A percentile compares a stretch with the other conserved stretches of the same genome.
Conservation (phyloP, 192 early-diverging fungal genomes). For the Entomortierella chlamydospora region DNA sequence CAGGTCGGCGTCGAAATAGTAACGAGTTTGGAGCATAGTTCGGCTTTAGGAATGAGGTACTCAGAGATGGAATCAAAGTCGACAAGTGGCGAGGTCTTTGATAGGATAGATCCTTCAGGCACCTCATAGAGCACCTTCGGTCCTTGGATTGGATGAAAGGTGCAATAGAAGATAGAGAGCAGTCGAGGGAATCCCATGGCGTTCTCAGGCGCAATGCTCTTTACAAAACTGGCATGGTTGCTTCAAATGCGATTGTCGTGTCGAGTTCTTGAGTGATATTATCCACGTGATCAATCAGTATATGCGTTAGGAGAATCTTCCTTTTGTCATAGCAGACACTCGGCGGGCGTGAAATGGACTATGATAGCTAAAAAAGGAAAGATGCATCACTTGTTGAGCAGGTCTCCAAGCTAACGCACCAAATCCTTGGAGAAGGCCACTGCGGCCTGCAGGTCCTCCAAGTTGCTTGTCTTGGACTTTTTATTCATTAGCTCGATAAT, state of each 20-base stretch:
- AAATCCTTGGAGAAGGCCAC: no score
- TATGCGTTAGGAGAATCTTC: neutral
- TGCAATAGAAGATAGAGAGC: constrained; percentile 82
- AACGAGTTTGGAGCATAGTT: constrained; percentile 81
- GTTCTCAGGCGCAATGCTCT: neutral
- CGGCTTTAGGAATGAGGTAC: constrained; percentile 87
- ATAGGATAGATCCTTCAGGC: constrained; percentile 76
- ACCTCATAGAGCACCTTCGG: constrained; percentile 81
- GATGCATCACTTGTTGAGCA: no score
- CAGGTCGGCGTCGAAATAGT: constrained; percentile 75
- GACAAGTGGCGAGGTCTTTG: constrained; percentile 61
- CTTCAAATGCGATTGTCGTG: no score
- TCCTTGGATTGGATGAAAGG: constrained; percentile 82
- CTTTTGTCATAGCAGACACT: neutral
- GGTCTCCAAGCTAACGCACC: no score
- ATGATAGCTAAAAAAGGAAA: no score
- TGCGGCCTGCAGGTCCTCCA: no score
- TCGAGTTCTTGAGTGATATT: no score
- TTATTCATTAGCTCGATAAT: no score
- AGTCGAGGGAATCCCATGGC: constrained; percentile 66
- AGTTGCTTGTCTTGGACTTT: no score
- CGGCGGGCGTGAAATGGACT: neutral
- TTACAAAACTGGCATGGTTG: no score
- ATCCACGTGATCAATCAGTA: neutral
- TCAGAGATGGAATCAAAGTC: constrained; percentile 85